Conservation (phyloP, 306 rosid species). For the Vigna radiata region DNA sequence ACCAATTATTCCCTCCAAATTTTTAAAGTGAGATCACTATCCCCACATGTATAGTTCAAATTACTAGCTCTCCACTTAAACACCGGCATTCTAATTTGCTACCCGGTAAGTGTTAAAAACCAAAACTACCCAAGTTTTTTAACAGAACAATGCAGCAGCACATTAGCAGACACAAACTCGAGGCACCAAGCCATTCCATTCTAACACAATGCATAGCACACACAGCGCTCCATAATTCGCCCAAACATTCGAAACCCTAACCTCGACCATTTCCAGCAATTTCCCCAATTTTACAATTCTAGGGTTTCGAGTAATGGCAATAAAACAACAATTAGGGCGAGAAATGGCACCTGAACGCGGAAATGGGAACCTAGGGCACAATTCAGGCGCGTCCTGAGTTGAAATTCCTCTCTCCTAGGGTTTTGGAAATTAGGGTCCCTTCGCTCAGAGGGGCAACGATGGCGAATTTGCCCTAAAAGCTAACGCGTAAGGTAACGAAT, state of each 20-base stretch:
- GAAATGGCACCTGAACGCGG: conserved; percentile 66
- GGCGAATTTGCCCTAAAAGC: conserved; percentile 61
- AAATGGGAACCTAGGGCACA: conserved; percentile 66
- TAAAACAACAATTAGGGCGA: conserved; percentile 49
- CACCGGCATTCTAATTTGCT: conserved; percentile 41
- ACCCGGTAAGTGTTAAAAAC: conserved; percentile 39
- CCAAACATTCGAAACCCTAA: conserved; percentile 61
- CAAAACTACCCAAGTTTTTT: conserved; percentile 43
- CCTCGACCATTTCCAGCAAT: conserved; percentile 46
- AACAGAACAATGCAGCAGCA: conserved; percentile 44
- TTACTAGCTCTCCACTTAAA: conserved; percentile 47
- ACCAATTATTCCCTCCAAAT: conserved; percentile 56
- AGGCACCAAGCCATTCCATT: conserved; percentile 52
- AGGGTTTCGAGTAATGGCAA: conserved; percentile 73
- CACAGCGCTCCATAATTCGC: conserved; percentile 40
- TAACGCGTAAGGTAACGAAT: conserved; percentile 14
- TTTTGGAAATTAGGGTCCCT: conserved; percentile 58
- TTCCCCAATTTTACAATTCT: conserved; percentile 64
- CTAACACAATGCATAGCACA: conserved; percentile 69
- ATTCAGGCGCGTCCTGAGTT: conserved; percentile 43
- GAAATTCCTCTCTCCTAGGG: conserved; percentile 82
- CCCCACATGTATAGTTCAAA: conserved; percentile 41
- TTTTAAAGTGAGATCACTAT: conserved; percentile 36
- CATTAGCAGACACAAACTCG: conserved; percentile 42
- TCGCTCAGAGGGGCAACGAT: conserved; percentile 36